Base-by-base conservation (phyloP, 805 yeast species). In the Ogataea polymorpha region DNA sequence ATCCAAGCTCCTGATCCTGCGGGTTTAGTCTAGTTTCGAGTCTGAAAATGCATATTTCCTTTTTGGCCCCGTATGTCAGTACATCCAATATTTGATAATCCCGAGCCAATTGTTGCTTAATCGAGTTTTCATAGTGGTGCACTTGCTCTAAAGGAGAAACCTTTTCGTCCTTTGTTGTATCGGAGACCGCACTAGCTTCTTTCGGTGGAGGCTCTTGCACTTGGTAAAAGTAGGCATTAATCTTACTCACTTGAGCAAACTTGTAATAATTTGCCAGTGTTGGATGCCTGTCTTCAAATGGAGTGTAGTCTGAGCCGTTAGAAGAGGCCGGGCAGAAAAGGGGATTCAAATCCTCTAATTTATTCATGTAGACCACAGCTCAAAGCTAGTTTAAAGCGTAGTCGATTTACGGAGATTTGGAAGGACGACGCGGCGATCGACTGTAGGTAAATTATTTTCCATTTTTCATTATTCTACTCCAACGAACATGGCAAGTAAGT, bases 171-270 rank as follows among this genome's bases (percentile, higher is more conserved):
- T 24, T 20, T 5, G 26, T 12, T 10, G 8, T 25, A 3, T 37
- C 38, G 12, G 18, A 13, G 11, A 11, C 9, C 14, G 32, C 24
- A 4, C 28, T 9, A 4, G 18, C 37, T 5, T 30, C 34, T 14
- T 25, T 18, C 23, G 20, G 33, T 5, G 23, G n/a, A 4, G 40
- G 27, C 8, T 51, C 56, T 23, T 53, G 54, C 6, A 59, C 42
- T 21, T 58, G 65, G 39, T 62, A 61, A 21, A 62, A 61, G 30
- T 49, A 58, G 31, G 63, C 58, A 42, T 60, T 58, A 38, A 63
- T 54, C 37, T 57, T 48, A 16, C 48, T 48, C 16, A 58, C 33
- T 9, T 41, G 31, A 6, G 63, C 61, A 37, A 62, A 53, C 28
- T 47, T 52, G 41, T 59, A 62, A 38, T 54, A 60, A 29, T 62